These are phyloP conservation scores for Penstemon davidsonii DNA, from an alignment of 257 asterid genomes.

Conservation along the genomic window DNA sequence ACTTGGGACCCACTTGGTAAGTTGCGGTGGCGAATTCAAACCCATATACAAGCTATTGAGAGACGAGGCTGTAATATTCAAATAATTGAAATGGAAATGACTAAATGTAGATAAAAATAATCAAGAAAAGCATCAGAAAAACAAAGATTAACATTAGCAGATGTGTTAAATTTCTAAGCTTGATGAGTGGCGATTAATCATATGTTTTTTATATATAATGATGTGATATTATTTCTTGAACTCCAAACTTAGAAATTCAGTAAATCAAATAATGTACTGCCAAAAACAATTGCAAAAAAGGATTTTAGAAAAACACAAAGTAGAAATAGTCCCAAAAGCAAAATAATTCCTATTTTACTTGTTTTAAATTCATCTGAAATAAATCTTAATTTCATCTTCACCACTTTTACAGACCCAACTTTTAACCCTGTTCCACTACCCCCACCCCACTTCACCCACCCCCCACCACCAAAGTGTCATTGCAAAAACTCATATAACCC, in stretches of 20 bases:
- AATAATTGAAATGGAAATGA: background rate
- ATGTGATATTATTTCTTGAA: background rate
- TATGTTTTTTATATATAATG: background rate
- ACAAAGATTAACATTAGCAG: background rate
- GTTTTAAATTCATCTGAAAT: too few relatives aligned
- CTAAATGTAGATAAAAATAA: background rate
- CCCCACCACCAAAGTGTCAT: background rate
- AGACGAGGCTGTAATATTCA: slow-evolving; percentile 51
- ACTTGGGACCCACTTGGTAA: slow-evolving; percentile 66
- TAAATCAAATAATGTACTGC: background rate
- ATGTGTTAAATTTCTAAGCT: background rate
- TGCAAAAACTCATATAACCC: slow-evolving; percentile 27
- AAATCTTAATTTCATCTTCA: background rate
- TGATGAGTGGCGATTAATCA: background rate
- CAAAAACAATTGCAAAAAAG: too few relatives aligned
- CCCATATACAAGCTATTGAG: slow-evolving; percentile 54
- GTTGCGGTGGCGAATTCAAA: slow-evolving; percentile 71
- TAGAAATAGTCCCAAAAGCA: too few relatives aligned
- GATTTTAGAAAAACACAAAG: slow-evolving; percentile 2
- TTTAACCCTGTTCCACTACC: background rate
- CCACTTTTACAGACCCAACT: background rate
- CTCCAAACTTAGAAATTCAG: slow-evolving; percentile 1
- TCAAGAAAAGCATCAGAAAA: background rate
- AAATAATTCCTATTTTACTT: too few relatives aligned
- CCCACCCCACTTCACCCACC: background rate